A percentile compares a stretch with the other conserved stretches of the same genome.
phyloP scores from a whole-genome alignment of 139 green algal genomes.

The Pleodorina starrii region DNA sequence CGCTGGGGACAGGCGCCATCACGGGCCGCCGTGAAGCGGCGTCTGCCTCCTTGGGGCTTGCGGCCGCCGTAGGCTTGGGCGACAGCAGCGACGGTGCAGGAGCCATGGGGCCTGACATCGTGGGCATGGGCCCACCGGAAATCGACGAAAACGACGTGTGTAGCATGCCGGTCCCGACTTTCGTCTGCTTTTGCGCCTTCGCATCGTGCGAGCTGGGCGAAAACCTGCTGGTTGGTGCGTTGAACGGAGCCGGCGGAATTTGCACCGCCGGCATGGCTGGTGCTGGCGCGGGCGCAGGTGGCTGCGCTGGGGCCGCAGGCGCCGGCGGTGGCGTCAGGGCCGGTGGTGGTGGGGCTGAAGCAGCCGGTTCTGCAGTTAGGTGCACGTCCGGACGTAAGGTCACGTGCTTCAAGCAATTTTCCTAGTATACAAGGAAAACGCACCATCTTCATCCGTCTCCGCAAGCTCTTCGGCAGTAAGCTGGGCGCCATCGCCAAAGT shows the following conservation, averaged over 20 bases:
- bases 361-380: background rate
- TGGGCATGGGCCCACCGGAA: too few species aligned
- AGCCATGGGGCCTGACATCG: too few species aligned
- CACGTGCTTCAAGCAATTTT: background rate
- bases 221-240: background rate
- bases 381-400: background rate
- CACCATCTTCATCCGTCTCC: constrained; percentile 30
- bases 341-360: background rate
- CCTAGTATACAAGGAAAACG: background rate
- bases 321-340: background rate
- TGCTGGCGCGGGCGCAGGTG: background rate
- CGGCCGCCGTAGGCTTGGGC: background rate
- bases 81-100: background rate
- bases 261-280: background rate
- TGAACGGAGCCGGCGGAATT: background rate
- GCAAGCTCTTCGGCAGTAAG: constrained; percentile 36
- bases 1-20: background rate
- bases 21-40: background rate
- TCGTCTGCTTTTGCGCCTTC: background rate
- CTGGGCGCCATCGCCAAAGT: constrained; percentile 56
- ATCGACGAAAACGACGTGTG: too few species aligned
- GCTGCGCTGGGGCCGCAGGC: background rate
- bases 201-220: background rate
- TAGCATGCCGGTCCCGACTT: too few species aligned
- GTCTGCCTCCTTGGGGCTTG: background rate